Conservation (phyloP, 208 protist species). For the Trypanosoma melophagium region DNA sequence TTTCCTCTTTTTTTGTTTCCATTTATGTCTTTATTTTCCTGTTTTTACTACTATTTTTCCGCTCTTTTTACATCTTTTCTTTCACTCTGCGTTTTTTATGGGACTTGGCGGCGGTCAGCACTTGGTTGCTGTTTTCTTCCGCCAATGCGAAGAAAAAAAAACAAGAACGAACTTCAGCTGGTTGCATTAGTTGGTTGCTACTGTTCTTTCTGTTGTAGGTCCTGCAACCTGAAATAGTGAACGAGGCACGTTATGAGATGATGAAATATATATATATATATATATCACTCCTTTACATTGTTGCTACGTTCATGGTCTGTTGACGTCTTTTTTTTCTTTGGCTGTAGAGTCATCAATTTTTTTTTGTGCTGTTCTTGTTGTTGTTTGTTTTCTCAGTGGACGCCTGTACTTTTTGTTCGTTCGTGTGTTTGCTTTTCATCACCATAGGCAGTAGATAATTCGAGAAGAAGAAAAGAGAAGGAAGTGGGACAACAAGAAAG, state of each 20-base stretch:
- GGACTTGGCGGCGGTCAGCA: too few relatives aligned
- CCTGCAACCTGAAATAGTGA: background rate
- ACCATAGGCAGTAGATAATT: conserved; percentile 10
- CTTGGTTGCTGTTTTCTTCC: too few relatives aligned
- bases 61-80: too few relatives aligned
- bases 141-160: too few relatives aligned
- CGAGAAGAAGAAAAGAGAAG: background rate
- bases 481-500: conserved; percentile 4
- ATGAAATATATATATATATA: background rate
- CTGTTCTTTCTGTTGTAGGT: background rate
- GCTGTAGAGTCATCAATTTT: background rate
- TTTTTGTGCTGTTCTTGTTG: background rate
- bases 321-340: conserved; percentile 8
- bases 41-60: too few relatives aligned
- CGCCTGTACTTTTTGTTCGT: background rate
- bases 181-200: too few relatives aligned
- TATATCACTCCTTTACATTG: background rate
- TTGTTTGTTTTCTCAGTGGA: conserved; percentile 4
- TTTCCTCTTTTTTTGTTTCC: background rate
- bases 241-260: too few relatives aligned
- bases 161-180: too few relatives aligned
- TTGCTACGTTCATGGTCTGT: background rate
- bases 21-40: too few relatives aligned
- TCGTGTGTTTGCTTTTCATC: conserved; percentile 5
- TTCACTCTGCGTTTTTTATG: too few relatives aligned